These are phyloP conservation scores for Phylloporus arenicola DNA, from an alignment of 768 basidiomycete genomes.

Conservation along the genomic window DNA sequence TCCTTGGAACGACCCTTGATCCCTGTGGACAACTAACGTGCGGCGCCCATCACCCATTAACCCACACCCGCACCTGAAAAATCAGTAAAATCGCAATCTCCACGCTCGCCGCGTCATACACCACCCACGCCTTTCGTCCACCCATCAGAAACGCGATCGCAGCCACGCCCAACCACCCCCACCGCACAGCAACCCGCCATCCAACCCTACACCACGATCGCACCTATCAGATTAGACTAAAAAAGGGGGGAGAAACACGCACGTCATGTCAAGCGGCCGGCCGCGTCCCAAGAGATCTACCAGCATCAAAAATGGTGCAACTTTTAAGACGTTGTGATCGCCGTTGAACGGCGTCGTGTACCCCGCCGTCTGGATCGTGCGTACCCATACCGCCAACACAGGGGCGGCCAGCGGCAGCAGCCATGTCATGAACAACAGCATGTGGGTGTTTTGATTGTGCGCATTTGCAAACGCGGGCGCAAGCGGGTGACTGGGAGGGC, in stretches of 20 bases:
- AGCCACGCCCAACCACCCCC: constrained; percentile 49
- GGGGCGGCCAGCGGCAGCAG: constrained; percentile 73
- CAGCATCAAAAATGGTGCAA: constrained; percentile 58
- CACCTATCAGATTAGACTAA: neutral
- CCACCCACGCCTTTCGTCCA: constrained; percentile 56
- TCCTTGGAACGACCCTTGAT: neutral
- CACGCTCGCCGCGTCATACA: constrained; percentile 58
- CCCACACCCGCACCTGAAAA: constrained; percentile 6
- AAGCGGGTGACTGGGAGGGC: neutral
- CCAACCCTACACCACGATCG: constrained; percentile 6
- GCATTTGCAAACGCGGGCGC: constrained; percentile 21
- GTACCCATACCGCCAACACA: constrained; percentile 83
- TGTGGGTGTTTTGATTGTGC: constrained; percentile 50
- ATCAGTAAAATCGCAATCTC: constrained; percentile 12
- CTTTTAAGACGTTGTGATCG: constrained; percentile 68
- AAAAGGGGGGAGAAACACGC: constrained; percentile 21
- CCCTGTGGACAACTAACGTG: neutral
- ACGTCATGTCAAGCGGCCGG: constrained; percentile 38
- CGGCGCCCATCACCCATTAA: neutral
- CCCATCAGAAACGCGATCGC: constrained; percentile 59
- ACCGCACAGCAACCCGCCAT: constrained; percentile 34
- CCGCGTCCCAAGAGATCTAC: constrained; percentile 58
- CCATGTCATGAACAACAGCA: constrained; percentile 75
- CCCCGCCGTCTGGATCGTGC: constrained; percentile 77
- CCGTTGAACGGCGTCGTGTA: constrained; percentile 75